phyloP scores from a whole-genome alignment of 2,329 filamentous ascomycete genomes.

The Sarocladium oryzae region DNA sequence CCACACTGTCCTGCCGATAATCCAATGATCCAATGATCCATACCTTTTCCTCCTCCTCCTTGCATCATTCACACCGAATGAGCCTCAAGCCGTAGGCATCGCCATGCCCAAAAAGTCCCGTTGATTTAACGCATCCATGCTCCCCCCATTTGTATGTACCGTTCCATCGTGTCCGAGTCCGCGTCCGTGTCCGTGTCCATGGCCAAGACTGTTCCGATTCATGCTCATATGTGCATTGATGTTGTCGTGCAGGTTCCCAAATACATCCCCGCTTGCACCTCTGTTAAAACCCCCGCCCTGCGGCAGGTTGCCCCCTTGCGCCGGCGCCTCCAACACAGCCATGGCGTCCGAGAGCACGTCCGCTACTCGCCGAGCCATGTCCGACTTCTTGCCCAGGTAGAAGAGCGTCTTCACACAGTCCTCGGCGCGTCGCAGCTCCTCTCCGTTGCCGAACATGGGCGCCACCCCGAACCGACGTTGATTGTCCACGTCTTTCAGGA shows the following conservation, averaged over 20 bases:
- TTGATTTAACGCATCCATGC: slow-evolving; percentile 1
- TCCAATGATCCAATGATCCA: too few relatives aligned
- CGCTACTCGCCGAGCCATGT: slow-evolving; percentile 27
- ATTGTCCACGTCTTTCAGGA: slow-evolving; percentile 29
- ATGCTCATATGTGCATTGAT: neutral
- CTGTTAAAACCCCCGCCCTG: neutral
- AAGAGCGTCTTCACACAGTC: slow-evolving; percentile 47
- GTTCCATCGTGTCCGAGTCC: neutral
- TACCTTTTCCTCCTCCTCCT: neutral
- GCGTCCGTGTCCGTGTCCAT: neutral
- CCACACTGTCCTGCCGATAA: too few relatives aligned
- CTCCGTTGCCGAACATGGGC: slow-evolving; percentile 16
- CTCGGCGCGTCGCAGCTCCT: slow-evolving; percentile 30
- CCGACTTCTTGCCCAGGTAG: slow-evolving; percentile 49
- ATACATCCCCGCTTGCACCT: neutral
- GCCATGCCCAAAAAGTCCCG: slow-evolving; percentile 4
- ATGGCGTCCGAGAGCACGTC: slow-evolving; percentile 8
- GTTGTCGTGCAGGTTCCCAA: neutral
- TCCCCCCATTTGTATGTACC: neutral
- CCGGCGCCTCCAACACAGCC: neutral
- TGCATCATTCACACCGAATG: neutral
- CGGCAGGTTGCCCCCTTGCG: neutral
- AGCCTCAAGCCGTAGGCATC: slow-evolving; percentile 2
- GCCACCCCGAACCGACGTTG: slow-evolving; percentile 19
- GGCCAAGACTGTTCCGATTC: neutral